Base-by-base conservation (phyloP, 805 yeast genomes). In the Yamadazyma nakazawae region DNA sequence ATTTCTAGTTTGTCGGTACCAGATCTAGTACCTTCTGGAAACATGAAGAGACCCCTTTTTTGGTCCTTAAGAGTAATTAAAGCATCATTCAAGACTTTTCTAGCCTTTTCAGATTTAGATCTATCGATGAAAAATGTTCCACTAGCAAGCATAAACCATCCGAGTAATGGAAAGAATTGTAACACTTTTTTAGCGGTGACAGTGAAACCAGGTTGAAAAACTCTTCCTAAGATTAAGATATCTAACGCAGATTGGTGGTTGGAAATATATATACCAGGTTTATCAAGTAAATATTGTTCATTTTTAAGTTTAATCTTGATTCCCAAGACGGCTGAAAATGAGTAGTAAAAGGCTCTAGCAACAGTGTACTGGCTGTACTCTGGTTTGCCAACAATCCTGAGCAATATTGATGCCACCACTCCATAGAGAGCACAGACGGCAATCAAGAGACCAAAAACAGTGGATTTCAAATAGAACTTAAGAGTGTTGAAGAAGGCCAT, bases 11-110 rank as follows among this genome's bases (percentile, higher is more conserved):
- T 75, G 19, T 79, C 67, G 10, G 85, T 68, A 53, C 84, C 86
- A 0, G 97, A 89, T 66, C 99, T 80, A 2, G 99, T 94, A 24
- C 99, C 99, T 67, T 94, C 99, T 21, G 98, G 97, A 75, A 91
- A 94, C 69, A 94, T 81, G 77, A 84, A 94, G 19, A 94, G 75
- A 13, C 85, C 88, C 56, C 91, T 83, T 59, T 82, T 80, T 41
- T 82, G 73, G 4, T 63, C 59, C 60, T 82, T 83, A 63, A 94
- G 74, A 21, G 73, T 72, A 10, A 67, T 64, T 44, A 88, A 75
- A 4, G 97, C 96, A 12, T 67, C 64, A 44, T 83, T 83, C 62
- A 94, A 78, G 9, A 94, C 86, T 47, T 71, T 73, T 47, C 88
- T 79, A 18, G 97, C 90, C 60, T 85, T 81, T 47, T 79, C 81